phyloP scores from a whole-genome alignment of 371 early-diverging fungal species.

The Saksenaea oblongispora region DNA sequence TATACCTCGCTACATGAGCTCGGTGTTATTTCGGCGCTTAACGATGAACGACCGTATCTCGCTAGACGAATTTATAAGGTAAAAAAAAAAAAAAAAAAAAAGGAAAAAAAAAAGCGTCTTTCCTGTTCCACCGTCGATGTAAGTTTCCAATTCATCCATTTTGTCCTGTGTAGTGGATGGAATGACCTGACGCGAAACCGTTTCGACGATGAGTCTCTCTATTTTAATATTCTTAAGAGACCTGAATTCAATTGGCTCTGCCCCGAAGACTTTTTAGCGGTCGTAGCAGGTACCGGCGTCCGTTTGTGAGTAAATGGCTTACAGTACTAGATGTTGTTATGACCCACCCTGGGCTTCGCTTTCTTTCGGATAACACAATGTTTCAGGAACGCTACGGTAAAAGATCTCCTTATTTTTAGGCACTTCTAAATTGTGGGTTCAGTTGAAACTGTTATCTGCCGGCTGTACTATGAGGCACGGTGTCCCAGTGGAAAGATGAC shows the following conservation, averaged over 20 bases:
- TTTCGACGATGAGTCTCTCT: conserved; percentile 45
- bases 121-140: background rate
- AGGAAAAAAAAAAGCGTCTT: conserved; percentile 1
- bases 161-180: conserved; percentile 35
- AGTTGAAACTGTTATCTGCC: conserved; percentile 80
- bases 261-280: conserved; percentile 47
- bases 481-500: conserved; percentile 72
- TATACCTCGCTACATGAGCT: conserved; percentile 62
- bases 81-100: conserved; percentile 11
- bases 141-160: background rate
- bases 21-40: conserved; percentile 60
- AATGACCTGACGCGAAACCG: conserved; percentile 24
- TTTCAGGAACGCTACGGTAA: conserved; percentile 86
- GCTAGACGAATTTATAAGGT: conserved; percentile 25
- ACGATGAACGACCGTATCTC: conserved; percentile 23
- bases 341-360: conserved; percentile 84
- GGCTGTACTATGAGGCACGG: conserved; percentile 78
- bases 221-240: conserved; percentile 41
- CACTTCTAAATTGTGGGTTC: background rate
- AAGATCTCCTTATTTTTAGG: conserved; percentile 9
- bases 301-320: conserved; percentile 29
- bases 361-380: conserved; percentile 71
- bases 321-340: conserved; percentile 60
- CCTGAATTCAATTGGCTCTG: conserved; percentile 25
- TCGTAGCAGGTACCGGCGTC: conserved; percentile 39